Conservation (phyloP, 805 yeast genomes). For the Sporopachydermia quercuum region DNA sequence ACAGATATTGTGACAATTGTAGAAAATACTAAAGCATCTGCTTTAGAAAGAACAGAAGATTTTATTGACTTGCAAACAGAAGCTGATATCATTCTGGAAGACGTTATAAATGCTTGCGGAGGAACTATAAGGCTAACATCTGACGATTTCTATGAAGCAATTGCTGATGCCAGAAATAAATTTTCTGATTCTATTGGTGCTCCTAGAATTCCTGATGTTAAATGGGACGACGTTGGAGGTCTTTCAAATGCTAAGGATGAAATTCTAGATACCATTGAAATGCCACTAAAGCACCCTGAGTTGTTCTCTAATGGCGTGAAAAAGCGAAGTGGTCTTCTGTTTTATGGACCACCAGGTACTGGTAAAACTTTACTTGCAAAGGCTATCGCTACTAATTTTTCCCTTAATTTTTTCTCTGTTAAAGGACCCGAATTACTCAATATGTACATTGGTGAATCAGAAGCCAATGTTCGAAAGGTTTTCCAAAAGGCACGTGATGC, state of each 20-base stretch:
- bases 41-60: slow-evolving; percentile 33
- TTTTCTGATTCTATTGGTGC: slow-evolving; percentile 94
- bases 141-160: slow-evolving; percentile 52
- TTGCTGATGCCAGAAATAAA: slow-evolving; percentile 69
- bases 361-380: slow-evolving; percentile 93
- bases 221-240: slow-evolving; percentile 98
- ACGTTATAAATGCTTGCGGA: slow-evolving; percentile 33
- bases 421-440: slow-evolving; percentile 94
- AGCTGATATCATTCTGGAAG: slow-evolving; percentile 12
- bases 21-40: slow-evolving; percentile 42
- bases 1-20: slow-evolving; percentile 64
- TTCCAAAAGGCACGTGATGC: slow-evolving; percentile 94
- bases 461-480: slow-evolving; percentile 89
- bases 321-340: slow-evolving; percentile 84
- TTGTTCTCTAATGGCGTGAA: slow-evolving; percentile 78
- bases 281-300: slow-evolving; percentile 90
- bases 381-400: slow-evolving; percentile 92
- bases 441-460: slow-evolving; percentile 98
- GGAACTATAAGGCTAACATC: slow-evolving; percentile 41
- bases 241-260: slow-evolving; percentile 81
- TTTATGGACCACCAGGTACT: slow-evolving; percentile 98
- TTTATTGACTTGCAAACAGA: slow-evolving; percentile 13
- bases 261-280: slow-evolving; percentile 86
- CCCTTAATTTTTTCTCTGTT: slow-evolving; percentile 87
- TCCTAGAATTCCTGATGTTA: slow-evolving; percentile 86